Evolutionary conservation across 352 stramenopile species (phyloP).

Genomic region (Pythium plurisporium): DNA sequence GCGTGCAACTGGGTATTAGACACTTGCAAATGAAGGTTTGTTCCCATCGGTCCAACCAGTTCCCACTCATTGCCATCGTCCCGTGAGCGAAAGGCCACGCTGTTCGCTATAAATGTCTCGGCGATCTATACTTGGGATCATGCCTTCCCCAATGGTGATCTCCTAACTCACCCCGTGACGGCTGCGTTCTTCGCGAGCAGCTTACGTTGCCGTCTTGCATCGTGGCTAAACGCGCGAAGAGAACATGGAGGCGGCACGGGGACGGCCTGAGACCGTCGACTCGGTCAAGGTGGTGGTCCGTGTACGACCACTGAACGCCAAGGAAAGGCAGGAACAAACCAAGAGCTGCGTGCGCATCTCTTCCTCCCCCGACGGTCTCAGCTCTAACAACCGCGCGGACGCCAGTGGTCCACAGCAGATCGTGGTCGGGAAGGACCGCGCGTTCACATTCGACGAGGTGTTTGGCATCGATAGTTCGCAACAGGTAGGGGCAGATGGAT

Average conservation of each 20-base stretch:
- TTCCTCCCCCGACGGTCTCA: slow-evolving; percentile 43
- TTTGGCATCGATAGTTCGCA: slow-evolving; percentile 73
- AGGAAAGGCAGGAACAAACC: slow-evolving; percentile 62
- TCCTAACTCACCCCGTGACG: too few relatives aligned
- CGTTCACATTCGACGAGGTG: slow-evolving; percentile 89
- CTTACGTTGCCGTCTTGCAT: too few relatives aligned
- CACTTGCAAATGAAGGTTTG: too few relatives aligned
- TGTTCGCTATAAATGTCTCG: too few relatives aligned
- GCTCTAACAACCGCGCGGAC: slow-evolving; percentile 17
- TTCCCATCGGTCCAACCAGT: too few relatives aligned
- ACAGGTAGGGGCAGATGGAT: slow-evolving; percentile 60
- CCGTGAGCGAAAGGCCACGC: too few relatives aligned
- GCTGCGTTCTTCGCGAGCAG: too few relatives aligned
- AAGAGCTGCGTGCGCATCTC: slow-evolving; percentile 75
- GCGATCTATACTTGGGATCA: too few relatives aligned
- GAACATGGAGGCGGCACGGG: slow-evolving; percentile 10
- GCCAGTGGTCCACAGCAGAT: slow-evolving; percentile 48
- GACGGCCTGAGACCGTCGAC: slow-evolving; percentile 28
- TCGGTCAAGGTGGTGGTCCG: slow-evolving; percentile 94
- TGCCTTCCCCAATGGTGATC: too few relatives aligned
- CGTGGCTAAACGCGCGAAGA: too few relatives aligned
- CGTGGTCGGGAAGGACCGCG: slow-evolving; percentile 75
- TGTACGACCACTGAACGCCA: slow-evolving; percentile 83
- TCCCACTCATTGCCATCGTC: too few relatives aligned
- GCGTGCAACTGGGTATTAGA: too few relatives aligned